Conservation (phyloP, 495 filamentous ascomycete species). For the Melanomma pulvis-pyrius region DNA sequence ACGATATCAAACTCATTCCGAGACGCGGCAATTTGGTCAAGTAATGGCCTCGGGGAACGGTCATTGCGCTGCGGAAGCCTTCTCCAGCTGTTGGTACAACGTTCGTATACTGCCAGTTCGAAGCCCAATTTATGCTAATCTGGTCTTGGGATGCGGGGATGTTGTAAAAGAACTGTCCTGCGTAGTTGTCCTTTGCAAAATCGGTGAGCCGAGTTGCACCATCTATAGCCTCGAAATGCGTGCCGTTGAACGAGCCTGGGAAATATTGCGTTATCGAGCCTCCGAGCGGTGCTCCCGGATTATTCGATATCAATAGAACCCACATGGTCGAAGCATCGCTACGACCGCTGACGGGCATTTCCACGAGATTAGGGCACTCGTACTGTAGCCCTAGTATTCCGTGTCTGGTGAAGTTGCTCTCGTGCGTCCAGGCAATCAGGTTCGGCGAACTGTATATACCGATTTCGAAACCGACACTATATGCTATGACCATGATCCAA, state of each 20-base stretch:
- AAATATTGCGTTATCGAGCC: too few species aligned
- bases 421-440: slow-evolving; percentile 56
- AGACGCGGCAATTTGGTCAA: slow-evolving; percentile 50
- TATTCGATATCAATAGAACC: slow-evolving; percentile 55
- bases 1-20: slow-evolving; percentile 50
- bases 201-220: slow-evolving; percentile 42
- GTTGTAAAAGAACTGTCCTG: slow-evolving; percentile 57
- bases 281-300: slow-evolving; percentile 56
- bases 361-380: slow-evolving; percentile 60
- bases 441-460: slow-evolving; percentile 58
- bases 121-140: slow-evolving; percentile 60
- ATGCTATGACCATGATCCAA: slow-evolving; percentile 47
- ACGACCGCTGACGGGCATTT: slow-evolving; percentile 50
- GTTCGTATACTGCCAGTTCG: slow-evolving; percentile 63
- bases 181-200: slow-evolving; percentile 63
- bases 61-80: slow-evolving; percentile 58
- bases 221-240: too few species aligned
- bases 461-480: slow-evolving; percentile 55
- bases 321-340: slow-evolving; percentile 46
- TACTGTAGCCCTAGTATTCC: slow-evolving; percentile 60
- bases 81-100: slow-evolving; percentile 52
- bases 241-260: too few species aligned
- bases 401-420: slow-evolving; percentile 58
- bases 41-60: slow-evolving; percentile 50
- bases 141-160: slow-evolving; percentile 47